phyloP scores from a whole-genome alignment of 1,284 basidiomycete genomes.

The Microbotryum lychnidis-dioicae region DNA sequence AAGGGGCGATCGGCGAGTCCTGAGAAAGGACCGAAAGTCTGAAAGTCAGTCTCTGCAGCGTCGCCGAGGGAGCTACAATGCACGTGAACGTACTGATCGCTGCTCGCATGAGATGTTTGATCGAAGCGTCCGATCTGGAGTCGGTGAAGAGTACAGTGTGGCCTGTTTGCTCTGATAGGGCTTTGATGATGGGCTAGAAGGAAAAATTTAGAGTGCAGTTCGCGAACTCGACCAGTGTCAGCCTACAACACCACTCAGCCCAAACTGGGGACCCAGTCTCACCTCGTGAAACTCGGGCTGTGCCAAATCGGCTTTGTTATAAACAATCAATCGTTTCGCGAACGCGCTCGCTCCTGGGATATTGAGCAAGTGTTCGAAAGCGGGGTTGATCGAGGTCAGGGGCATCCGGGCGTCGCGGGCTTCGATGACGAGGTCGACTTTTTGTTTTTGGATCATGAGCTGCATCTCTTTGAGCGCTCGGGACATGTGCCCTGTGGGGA shows the following conservation, averaged over 20 bases:
- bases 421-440: slow-evolving; percentile 87
- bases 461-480: slow-evolving; percentile 72
- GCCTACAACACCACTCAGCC: background rate
- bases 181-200: slow-evolving; percentile 42
- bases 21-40: background rate
- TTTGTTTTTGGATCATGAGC: slow-evolving; percentile 53
- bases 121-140: slow-evolving; percentile 44
- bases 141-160: slow-evolving; percentile 49
- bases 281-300: slow-evolving; percentile 72
- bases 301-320: slow-evolving; percentile 89
- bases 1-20: slow-evolving; percentile 21
- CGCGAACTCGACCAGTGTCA: background rate
- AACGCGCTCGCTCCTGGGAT: slow-evolving; percentile 5
- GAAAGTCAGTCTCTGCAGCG: background rate
- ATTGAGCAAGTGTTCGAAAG: slow-evolving; percentile 58
- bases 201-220: background rate
- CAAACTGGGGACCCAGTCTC: too few species aligned
- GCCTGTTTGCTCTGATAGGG: slow-evolving; percentile 43
- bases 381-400: slow-evolving; percentile 84
- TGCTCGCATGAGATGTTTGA: slow-evolving; percentile 43
- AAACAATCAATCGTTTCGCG: slow-evolving; percentile 68
- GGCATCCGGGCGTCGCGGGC: slow-evolving; percentile 87
- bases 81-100: slow-evolving; percentile 33
- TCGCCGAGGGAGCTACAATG: too few species aligned
- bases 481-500: slow-evolving; percentile 82